Base-by-base conservation (phyloP, 2,329 filamentous ascomycete genomes). In the Triangularia verruculosa region DNA sequence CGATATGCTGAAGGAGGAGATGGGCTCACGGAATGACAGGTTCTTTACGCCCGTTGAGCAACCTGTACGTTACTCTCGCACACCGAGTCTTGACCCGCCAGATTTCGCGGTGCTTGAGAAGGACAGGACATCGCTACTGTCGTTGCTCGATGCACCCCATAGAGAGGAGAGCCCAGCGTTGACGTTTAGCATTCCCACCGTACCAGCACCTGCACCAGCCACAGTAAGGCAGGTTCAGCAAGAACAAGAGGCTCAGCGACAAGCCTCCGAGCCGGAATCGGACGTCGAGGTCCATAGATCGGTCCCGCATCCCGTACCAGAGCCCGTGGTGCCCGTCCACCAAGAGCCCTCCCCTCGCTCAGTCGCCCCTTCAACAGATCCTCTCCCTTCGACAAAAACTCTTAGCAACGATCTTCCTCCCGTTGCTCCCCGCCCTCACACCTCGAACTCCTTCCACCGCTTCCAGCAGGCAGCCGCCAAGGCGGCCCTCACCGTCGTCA, bases 11-110 rank as follows among this genome's bases (percentile, higher is more conserved):
- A 72, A 70, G 56, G 68, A 70, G 43, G 56, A 70, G 66, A 64
- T 67, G 70, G 64, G 72, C 59, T 79, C 74, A 69, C 82, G 78
- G 68, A 82, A 72, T 25, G 83, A 79, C 70, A 84, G 82, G 39
- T 80, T 87, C 61, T 85, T 89, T 69, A 82, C 86, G 12, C 85
- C 87, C 4, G 82, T 83, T 17, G 82, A 89, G 70, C 75, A 74
- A 11, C 73, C 74, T 7, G 74, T 76, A 15, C 87, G 82, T 72
- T 81, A 17, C 17, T 54, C 85, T 12, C 80, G 85, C 65, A 87
- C 86, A 1, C 86, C 86, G 12, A 88, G 86, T 0, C 81, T 85
- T 47, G 86, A 89, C 13, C 86, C 85, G 20, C 86, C 86, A 1
- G 74, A 83, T n/a, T 28, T 54, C 15, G 54, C 25, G 28, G 83